Percentiles rank a stretch among this genome's conserved stretches.
These are phyloP conservation scores for Cutaneotrichosporon daszewskae DNA, from an alignment of 1,284 basidiomycete species.

Conservation along the genomic window DNA sequence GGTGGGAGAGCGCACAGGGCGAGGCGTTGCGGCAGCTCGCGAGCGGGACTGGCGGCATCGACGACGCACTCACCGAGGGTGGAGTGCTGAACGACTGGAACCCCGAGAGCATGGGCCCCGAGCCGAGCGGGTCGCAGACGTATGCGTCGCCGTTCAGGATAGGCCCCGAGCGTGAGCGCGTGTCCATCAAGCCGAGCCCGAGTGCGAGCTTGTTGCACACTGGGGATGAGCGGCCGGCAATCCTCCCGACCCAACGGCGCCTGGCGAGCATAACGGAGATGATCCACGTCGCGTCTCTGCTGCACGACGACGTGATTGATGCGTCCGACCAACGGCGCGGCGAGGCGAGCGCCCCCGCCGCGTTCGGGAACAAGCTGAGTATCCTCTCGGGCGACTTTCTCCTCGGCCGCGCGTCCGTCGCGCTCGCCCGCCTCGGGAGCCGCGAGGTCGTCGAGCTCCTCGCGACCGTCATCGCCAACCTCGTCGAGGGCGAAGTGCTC, in stretches of 20 bases:
- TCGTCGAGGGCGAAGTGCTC: constrained; percentile 94
- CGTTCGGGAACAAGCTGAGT: constrained; percentile 91
- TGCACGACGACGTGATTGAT: constrained; percentile 96
- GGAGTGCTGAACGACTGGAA: constrained; percentile 49
- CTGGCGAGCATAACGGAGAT: constrained; percentile 97
- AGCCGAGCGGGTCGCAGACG: constrained; percentile 25
- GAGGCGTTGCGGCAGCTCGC: constrained; percentile 4
- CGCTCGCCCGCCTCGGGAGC: constrained; percentile 78
- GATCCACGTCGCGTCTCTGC: constrained; percentile 92
- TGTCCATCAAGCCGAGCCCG: constrained; percentile 10
- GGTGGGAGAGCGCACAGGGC: constrained; percentile 22
- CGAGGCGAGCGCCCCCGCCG: constrained; percentile 73
- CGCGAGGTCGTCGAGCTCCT: constrained; percentile 90
- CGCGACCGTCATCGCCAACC: constrained; percentile 84
- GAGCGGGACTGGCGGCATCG: constrained; percentile 25
- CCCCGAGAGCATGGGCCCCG: constrained; percentile 41
- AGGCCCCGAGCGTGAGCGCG: constrained; percentile 7
- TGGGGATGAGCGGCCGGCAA: constrained; percentile 12
- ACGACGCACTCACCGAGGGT: constrained; percentile 43
- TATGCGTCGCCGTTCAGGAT: constrained; percentile 43
- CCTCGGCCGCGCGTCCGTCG: constrained; percentile 82
- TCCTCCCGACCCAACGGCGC: constrained; percentile 81
- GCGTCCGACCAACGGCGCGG: constrained; percentile 74
- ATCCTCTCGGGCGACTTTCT: constrained; percentile 95
- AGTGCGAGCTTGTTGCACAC: constrained; percentile 12